These are phyloP conservation scores for Macadamia integrifolia DNA, from an alignment of 164 flowering plant species.

Conservation along the genomic window DNA sequence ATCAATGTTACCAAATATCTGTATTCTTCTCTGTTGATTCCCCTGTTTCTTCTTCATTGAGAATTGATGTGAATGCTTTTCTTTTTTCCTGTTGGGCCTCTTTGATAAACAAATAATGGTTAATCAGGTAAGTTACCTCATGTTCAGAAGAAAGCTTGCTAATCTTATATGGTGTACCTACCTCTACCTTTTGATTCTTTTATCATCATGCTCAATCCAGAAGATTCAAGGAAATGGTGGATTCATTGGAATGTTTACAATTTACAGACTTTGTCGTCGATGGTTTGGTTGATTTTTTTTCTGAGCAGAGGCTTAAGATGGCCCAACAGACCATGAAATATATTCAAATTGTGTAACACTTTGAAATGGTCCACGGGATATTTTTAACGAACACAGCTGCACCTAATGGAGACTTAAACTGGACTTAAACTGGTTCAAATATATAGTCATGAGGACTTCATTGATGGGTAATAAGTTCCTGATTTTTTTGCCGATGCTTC, in stretches of 20 bases:
- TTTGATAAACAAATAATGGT: neutral
- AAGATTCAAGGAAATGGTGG: neutral
- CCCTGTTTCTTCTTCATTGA: neutral
- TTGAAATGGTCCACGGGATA: neutral
- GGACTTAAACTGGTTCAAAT: neutral
- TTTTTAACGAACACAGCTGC: neutral
- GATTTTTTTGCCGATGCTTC: too few species aligned
- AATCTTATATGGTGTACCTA: neutral
- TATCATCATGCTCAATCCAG: neutral
- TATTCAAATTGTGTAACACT: neutral
- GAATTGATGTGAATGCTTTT: too few species aligned
- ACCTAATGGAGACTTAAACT: neutral
- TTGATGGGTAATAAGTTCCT: neutral
- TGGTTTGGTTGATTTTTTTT: neutral
- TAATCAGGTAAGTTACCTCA: neutral
- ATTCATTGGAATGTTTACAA: neutral
- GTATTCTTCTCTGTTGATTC: neutral
- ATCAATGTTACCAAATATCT: neutral
- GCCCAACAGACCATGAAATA: conserved; percentile 2
- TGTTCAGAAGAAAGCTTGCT: neutral
- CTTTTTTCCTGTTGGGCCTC: neutral
- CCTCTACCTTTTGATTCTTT: neutral
- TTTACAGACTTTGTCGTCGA: neutral
- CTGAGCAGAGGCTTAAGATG: neutral
- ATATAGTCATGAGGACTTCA: too few species aligned